Conservation (phyloP, 768 basidiomycete genomes). For the Auricularia cornea region DNA sequence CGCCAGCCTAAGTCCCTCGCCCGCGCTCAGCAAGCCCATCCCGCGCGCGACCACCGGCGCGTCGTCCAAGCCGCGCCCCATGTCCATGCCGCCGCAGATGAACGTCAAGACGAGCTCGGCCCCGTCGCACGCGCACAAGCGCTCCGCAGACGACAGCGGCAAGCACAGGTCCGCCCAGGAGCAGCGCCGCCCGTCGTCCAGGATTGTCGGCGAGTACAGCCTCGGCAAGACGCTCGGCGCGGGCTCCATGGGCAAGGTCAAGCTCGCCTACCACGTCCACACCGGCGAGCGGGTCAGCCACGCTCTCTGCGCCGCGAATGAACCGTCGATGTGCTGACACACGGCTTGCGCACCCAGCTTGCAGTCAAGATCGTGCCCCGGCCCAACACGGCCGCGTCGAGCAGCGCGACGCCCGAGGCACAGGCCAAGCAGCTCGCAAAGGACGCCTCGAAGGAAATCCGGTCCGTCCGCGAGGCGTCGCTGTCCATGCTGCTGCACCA, state of each 20-base stretch:
- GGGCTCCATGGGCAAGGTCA: conserved; percentile 99
- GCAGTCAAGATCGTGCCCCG: conserved; percentile 99
- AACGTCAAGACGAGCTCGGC: conserved; percentile 7
- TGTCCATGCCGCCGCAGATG: not conserved
- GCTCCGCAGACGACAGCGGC: conserved; percentile 20
- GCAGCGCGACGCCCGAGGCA: conserved; percentile 43
- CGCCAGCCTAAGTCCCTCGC: no score
- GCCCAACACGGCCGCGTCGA: conserved; percentile 51
- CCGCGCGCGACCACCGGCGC: conserved; percentile 15
- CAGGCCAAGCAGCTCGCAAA: conserved; percentile 72
- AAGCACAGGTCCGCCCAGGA: conserved; percentile 24
- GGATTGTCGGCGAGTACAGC: conserved; percentile 88
- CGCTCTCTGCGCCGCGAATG: not conserved
- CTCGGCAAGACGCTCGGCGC: conserved; percentile 95
- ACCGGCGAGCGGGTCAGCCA: conserved; percentile 84
- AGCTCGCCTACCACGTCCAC: conserved; percentile 81
- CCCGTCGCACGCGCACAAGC: conserved; percentile 2
- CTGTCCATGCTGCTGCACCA: conserved; percentile 94
- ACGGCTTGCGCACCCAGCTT: conserved; percentile 44
- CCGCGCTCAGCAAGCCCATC: conserved; percentile 17
- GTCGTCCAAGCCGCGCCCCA: conserved; percentile 9
- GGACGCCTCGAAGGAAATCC: conserved; percentile 93
- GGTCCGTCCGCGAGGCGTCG: conserved; percentile 92
- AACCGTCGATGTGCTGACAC: not conserved
- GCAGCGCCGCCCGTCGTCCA: conserved; percentile 30